These are phyloP conservation scores for Corrigiola litoralis DNA, from an alignment of 179 eudicot species.

Conservation along the genomic window DNA sequence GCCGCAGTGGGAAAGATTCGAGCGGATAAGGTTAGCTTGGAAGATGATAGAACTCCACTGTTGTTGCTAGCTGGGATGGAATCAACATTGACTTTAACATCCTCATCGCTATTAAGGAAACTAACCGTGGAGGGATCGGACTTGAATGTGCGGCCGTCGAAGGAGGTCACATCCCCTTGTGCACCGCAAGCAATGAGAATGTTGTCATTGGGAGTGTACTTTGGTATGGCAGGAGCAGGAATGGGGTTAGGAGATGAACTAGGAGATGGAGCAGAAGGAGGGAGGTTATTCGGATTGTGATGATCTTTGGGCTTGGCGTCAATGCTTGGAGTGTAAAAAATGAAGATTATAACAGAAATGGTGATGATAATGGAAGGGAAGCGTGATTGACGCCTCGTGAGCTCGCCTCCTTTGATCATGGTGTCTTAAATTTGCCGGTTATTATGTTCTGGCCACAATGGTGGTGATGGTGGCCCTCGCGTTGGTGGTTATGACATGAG, in stretches of 20 bases:
- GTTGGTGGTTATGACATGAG: neutral
- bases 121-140: constrained; percentile 69
- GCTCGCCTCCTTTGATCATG: constrained; percentile 15
- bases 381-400: neutral
- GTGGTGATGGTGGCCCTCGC: neutral
- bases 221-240: neutral
- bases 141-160: constrained; percentile 73
- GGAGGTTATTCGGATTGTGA: neutral
- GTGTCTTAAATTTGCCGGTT: neutral
- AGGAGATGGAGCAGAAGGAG: neutral
- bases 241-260: constrained; percentile 1
- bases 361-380: neutral
- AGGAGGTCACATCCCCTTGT: constrained; percentile 32
- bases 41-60: constrained; percentile 15
- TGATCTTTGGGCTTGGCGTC: neutral
- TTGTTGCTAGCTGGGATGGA: constrained; percentile 29
- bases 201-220: constrained; percentile 56
- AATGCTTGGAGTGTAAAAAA: neutral
- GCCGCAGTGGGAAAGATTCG: constrained; percentile 61
- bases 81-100: constrained; percentile 41
- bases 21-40: constrained; percentile 49
- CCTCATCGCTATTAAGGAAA: constrained; percentile 57
- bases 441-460: too few species aligned
- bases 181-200: constrained; percentile 78
- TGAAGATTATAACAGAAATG: constrained; percentile 3